Evolutionary conservation across 352 stramenopile species (phyloP), one percentile per base, ranked within the genome.

Genomic region (Globisporangium mamillatum): DNA sequence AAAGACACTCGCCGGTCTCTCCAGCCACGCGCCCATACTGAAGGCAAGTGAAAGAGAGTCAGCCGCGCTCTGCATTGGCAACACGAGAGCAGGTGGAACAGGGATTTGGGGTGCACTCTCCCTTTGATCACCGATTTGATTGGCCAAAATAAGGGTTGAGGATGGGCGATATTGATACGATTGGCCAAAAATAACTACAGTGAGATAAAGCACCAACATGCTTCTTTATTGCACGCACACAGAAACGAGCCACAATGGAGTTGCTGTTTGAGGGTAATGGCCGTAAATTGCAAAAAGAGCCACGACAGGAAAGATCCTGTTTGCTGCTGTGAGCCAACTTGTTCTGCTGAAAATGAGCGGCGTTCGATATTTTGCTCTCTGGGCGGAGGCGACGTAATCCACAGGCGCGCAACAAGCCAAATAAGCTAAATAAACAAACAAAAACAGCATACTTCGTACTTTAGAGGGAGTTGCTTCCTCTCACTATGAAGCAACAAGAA

Each of bases 61-160:
- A 63, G 57, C 57, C 34, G 27, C 18, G 27, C 20, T 56, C n/a
- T 32, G 29, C 1, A 57, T 57, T 57, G 50, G 25, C 12, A 38
- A 24, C 16, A 38, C 12, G 32, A 38, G 53, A 24, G 25, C 38
- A 58, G 24, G 54, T 34, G 12, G 10, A n/a, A 52, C 22, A 4
- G 36, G 4, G 58, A 36, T 54, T 63, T 12, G 58, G 58, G 32
- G 8, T 38, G 58, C 58, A 63, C 57, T 63, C 34, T 32, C 56
- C 58, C 34, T 52, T 52, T 52, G 10, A 63, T 29, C 24, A 22
- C 1, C 58, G 12, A 60, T 32, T 12, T 53, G n/a, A 63, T 63
- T 63, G 58, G 58, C n/a, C 41, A 63, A 36, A 63, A 36, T 60
- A 5, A 41, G 5, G 0, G 4, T 25, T 34, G 54, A 38, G 27